A percentile compares a stretch with the other conserved stretches of the same genome.
phyloP scores from a whole-genome alignment of 768 basidiomycete genomes.

The Leucogyrophana mollusca region DNA sequence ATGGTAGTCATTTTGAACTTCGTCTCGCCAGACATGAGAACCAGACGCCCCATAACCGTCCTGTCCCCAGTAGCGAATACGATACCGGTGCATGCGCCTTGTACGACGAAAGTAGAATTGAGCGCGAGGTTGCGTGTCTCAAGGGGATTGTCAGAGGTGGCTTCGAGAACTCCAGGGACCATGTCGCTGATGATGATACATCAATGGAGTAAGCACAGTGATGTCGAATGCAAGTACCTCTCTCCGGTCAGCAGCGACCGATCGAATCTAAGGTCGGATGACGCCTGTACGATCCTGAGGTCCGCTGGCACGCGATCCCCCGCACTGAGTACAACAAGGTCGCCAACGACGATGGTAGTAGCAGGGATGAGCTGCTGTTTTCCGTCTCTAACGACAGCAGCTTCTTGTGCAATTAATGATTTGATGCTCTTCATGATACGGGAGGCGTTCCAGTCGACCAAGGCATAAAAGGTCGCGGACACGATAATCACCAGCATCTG shows the following conservation, averaged over 20 bases:
- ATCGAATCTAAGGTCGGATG: constrained; percentile 52
- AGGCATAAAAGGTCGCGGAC: constrained; percentile 47
- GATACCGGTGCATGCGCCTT: constrained; percentile 40
- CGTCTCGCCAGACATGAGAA: constrained; percentile 48
- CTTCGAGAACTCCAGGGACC: constrained; percentile 44
- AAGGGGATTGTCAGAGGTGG: constrained; percentile 49
- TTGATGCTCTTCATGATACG: constrained; percentile 56
- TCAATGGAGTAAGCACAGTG: not conserved
- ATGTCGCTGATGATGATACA: constrained; percentile 29
- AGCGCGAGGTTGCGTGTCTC: constrained; percentile 49
- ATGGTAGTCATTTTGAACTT: constrained; percentile 47
- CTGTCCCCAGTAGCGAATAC: constrained; percentile 45
- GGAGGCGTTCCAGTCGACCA: constrained; percentile 48
- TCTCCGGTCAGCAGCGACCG: constrained; percentile 54
- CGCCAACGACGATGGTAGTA: constrained; percentile 57
- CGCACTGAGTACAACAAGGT: constrained; percentile 49
- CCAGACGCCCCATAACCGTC: constrained; percentile 52
- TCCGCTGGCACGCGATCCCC: constrained; percentile 63
- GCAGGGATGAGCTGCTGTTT: constrained; percentile 46
- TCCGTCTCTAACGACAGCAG: constrained; percentile 52
- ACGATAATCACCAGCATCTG: constrained; percentile 42
- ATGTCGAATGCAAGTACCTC: constrained; percentile 23
- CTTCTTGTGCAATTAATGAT: constrained; percentile 58
- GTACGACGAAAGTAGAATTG: constrained; percentile 41
- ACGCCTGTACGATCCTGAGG: constrained; percentile 50